Evolutionary conservation across 2,329 filamentous ascomycete species (phyloP).

Genomic region (Paecilomyces dactylethromorphus): DNA sequence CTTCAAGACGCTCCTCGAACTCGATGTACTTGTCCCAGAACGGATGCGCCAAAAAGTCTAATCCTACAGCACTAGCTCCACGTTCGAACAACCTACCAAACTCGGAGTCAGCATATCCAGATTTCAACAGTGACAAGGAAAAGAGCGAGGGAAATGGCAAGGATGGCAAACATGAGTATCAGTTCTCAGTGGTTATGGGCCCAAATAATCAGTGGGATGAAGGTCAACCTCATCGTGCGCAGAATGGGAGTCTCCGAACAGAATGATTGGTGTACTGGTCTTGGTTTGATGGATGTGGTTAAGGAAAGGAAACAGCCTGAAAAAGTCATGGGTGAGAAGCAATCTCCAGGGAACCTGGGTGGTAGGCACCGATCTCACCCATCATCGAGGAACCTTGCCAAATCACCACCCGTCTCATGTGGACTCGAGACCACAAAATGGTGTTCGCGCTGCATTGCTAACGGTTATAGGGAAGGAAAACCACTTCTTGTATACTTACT

Average conservation of each 20-base stretch:
- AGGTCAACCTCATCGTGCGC: conserved; percentile 27
- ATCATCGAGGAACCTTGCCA: conserved; percentile 38
- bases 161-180: conserved; percentile 40
- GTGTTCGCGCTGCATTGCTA: conserved; percentile 34
- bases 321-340: conserved; percentile 47
- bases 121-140: conserved; percentile 13
- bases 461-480: conserved; percentile 58
- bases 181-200: conserved; percentile 28
- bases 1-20: conserved; percentile 86
- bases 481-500: conserved; percentile 78
- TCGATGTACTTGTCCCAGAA: conserved; percentile 99
- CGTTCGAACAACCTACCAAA: conserved; percentile 77
- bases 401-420: conserved; percentile 22
- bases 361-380: conserved; percentile 63
- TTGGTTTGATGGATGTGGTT: conserved; percentile 25
- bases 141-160: conserved; percentile 35
- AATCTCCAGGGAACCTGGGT: conserved; percentile 37
- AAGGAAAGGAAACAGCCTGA: conserved; percentile 44
- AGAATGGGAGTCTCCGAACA: conserved; percentile 25
- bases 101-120: conserved; percentile 31
- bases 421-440: conserved; percentile 27
- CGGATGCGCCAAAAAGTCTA: conserved; percentile 89
- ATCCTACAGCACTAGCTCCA: conserved; percentile 72
- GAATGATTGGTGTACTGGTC: conserved; percentile 21
- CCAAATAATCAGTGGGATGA: conserved; percentile 33